Evolutionary conservation across 2,329 filamentous ascomycete genomes (phyloP), one percentile per base, ranked within the genome.

Genomic region (Apiospora pterosperma): DNA sequence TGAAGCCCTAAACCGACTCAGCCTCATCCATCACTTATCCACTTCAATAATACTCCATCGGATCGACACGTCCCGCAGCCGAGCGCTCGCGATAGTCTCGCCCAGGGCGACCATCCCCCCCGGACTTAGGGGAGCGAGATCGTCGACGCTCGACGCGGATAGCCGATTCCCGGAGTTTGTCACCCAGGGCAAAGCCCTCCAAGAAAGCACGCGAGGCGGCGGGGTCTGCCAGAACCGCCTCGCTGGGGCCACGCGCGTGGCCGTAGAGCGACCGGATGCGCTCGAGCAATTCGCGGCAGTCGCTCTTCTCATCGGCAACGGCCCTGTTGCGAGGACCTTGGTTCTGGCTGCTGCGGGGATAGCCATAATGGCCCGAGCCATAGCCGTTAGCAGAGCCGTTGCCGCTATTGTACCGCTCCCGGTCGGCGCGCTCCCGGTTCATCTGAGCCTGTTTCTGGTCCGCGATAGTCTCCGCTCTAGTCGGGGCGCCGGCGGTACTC

Each of bases 161-260:
- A 25, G 63, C 55, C 11, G 60, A 41, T 12, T 61, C 62, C 0
- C 39, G 59, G 14, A 70, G 61, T 8, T 39, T 60, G 8, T 34
- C 21, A 5, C 71, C 71, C 28, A 73, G 25, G 14, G 70, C 67
- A 19, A 75, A 67, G 34, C 73, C 73, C 62, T 74, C 67, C 31
- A 75, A 62, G 60, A 70, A 75, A 61, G 71, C 72, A 36, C 68
- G 71, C 2, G 68, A 65, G 11, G 71, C 70, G 39, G 68, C 21
- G n/a, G 71, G 67, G 39, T 73, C 67, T 19, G 63, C 58, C 19
- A 74, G 55, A 14, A 72, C 64, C 1, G 58, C 42, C 10, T 66
- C 44, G 59, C 69, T 69, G 2, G 69, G 70, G 8, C 66, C 66
- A 6, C 58, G 28, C 34, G 59, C 11, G 14, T 61, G 44, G 28